Conservation (phyloP, 495 filamentous ascomycete species). For the Podospora bellae-mahoneyi region DNA sequence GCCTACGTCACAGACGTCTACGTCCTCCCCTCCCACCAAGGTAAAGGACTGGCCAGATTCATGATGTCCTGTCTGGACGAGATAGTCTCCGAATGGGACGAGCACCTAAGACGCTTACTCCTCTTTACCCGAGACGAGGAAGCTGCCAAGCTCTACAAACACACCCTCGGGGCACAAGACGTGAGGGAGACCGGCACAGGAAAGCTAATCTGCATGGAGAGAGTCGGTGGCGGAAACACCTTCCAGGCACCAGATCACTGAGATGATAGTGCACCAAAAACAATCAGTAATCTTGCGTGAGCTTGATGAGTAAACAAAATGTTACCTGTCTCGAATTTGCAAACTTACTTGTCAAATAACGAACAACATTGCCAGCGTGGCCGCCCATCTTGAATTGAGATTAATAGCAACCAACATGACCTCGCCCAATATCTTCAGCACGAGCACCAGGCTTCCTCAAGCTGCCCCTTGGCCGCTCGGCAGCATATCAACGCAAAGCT, state of each 20-base stretch:
- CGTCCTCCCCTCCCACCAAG: constrained; percentile 52
- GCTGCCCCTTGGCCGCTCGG: not conserved
- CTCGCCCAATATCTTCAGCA: not conserved
- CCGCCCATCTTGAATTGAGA: not conserved
- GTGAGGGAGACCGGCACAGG: constrained; percentile 30
- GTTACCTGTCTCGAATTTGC: not conserved
- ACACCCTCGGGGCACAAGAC: constrained; percentile 44
- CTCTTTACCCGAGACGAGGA: constrained; percentile 44
- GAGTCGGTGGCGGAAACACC: constrained; percentile 14
- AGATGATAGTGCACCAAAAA: not conserved
- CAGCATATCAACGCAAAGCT: not conserved
- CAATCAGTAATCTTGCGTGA: too few species aligned
- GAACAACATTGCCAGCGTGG: not conserved
- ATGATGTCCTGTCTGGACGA: constrained; percentile 58
- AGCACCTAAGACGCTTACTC: constrained; percentile 50
- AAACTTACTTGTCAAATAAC: not conserved
- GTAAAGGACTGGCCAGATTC: constrained; percentile 61
- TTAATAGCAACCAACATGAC: not conserved
- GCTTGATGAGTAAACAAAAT: not conserved
- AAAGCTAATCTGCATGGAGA: constrained; percentile 32
- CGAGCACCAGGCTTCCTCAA: not conserved
- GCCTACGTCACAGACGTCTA: constrained; percentile 72
- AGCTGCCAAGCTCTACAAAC: constrained; percentile 46
- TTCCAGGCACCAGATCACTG: not conserved
- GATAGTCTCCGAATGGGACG: constrained; percentile 50